Evolutionary conservation across 768 basidiomycete species (phyloP).

Genomic region (Kwoniella shandongensis): DNA sequence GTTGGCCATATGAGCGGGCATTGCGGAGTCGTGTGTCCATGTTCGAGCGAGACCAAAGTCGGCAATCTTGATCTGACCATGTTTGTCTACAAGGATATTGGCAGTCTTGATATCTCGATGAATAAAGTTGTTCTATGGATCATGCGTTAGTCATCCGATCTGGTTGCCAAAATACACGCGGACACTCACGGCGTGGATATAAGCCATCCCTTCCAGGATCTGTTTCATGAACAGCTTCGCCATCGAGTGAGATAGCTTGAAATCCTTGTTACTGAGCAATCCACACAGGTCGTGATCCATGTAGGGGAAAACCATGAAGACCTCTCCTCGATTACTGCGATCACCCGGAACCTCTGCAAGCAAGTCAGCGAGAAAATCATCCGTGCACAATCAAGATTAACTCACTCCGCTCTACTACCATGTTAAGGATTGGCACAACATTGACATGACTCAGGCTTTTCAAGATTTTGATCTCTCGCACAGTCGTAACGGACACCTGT

Average conservation of each 20-base stretch:
- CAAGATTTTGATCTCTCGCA: constrained; percentile 94
- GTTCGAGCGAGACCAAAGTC: constrained; percentile 95
- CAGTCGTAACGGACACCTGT: constrained; percentile 81
- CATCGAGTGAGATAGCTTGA: constrained; percentile 74
- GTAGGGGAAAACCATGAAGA: constrained; percentile 99
- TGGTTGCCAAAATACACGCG: not conserved
- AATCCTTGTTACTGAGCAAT: constrained; percentile 79
- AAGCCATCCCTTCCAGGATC: constrained; percentile 90
- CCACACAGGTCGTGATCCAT: constrained; percentile 99
- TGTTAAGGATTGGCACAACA: constrained; percentile 83
- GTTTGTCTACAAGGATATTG: constrained; percentile 87
- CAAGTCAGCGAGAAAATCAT: constrained; percentile 1
- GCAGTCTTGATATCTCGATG: constrained; percentile 99
- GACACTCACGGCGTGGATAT: constrained; percentile 80
- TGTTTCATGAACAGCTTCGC: constrained; percentile 97
- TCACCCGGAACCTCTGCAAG: constrained; percentile 28
- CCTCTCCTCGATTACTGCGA: constrained; percentile 57
- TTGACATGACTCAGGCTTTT: constrained; percentile 83
- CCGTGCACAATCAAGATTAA: not conserved
- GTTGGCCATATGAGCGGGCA: constrained; percentile 55
- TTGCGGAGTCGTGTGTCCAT: constrained; percentile 47
- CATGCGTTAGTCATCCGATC: not conserved
- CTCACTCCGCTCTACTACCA: constrained; percentile 68
- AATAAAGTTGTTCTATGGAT: constrained; percentile 81
- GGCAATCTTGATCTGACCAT: constrained; percentile 79